Evolutionary conservation across 805 yeast species (phyloP).

Genomic region (Metschnikowia dekortorum): DNA sequence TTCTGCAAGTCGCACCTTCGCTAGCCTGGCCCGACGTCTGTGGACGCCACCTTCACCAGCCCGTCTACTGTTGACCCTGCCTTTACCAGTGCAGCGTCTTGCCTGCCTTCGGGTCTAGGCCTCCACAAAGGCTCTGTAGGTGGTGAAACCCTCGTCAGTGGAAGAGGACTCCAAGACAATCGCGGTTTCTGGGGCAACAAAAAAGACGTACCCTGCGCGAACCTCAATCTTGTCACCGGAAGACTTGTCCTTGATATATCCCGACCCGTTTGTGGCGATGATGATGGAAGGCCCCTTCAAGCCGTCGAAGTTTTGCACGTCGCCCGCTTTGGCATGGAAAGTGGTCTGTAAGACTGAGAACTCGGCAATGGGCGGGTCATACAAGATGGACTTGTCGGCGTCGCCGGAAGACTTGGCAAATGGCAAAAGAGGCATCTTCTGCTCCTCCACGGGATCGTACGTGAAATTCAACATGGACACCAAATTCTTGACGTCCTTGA

Average conservation of each 20-base stretch:
- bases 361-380: slow-evolving; percentile 96
- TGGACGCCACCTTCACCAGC: too few relatives aligned
- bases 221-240: slow-evolving; percentile 35
- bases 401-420: slow-evolving; percentile 62
- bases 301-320: slow-evolving; percentile 52
- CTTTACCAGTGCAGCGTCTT: too few relatives aligned
- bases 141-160: slow-evolving; percentile 51
- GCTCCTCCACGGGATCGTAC: slow-evolving; percentile 86
- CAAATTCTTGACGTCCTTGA: slow-evolving; percentile 88
- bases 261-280: slow-evolving; percentile 78
- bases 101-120: slow-evolving; percentile 25
- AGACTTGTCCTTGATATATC: slow-evolving; percentile 47
- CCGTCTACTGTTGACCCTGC: too few relatives aligned
- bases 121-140: slow-evolving; percentile 90
- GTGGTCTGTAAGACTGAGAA: slow-evolving; percentile 87
- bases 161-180: slow-evolving; percentile 55
- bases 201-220: slow-evolving; percentile 74
- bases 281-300: slow-evolving; percentile 85
- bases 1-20: too few relatives aligned
- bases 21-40: too few relatives aligned
- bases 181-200: slow-evolving; percentile 73
- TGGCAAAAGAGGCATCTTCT: slow-evolving; percentile 70
- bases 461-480: slow-evolving; percentile 89
- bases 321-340: slow-evolving; percentile 44
- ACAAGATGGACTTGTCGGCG: slow-evolving; percentile 57